Evolutionary conservation across 2,329 filamentous ascomycete genomes (phyloP).

Genomic region (Fusarium tanahbumbuense): DNA sequence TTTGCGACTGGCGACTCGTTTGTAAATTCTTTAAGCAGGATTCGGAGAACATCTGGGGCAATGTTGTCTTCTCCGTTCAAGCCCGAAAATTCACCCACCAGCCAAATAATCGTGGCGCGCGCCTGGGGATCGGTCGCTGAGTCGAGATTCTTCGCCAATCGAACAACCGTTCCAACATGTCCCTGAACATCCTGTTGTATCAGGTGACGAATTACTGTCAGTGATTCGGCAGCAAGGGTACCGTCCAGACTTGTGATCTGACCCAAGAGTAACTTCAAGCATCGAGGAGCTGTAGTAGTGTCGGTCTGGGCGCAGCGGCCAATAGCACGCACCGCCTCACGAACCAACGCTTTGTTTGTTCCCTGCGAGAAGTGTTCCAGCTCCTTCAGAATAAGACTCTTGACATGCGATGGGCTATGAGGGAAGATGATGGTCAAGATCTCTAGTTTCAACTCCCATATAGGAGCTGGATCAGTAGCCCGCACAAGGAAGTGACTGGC

Average conservation of each 20-base stretch:
- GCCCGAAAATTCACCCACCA: conserved; percentile 93
- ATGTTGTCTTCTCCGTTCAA: conserved; percentile 86
- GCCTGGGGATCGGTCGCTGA: conserved; percentile 88
- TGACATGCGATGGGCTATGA: conserved; percentile 77
- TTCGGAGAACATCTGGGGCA: conserved; percentile 89
- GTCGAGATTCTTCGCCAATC: conserved; percentile 91
- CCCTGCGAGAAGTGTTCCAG: conserved; percentile 91
- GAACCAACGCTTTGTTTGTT: conserved; percentile 78
- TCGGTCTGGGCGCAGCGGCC: conserved; percentile 91
- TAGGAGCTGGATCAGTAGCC: conserved; percentile 79
- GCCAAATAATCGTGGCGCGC: conserved; percentile 94
- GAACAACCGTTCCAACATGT: conserved; percentile 86
- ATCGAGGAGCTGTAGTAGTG: conserved; percentile 76
- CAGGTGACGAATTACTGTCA: conserved; percentile 94
- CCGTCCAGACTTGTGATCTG: conserved; percentile 92
- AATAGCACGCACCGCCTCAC: conserved; percentile 91
- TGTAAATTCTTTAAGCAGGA: conserved; percentile 85
- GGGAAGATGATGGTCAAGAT: conserved; percentile 92
- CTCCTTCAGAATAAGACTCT: conserved; percentile 90
- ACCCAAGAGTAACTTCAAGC: conserved; percentile 82
- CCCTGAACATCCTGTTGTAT: conserved; percentile 89
- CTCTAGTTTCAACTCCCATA: conserved; percentile 94
- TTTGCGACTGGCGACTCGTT: conserved; percentile 88
- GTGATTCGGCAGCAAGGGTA: conserved; percentile 87
- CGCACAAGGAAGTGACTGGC: conserved; percentile 90